Percentiles rank a stretch among this genome's conserved stretches.
Conservation (phyloP, 129 eudicot species). For the Tagetes erecta region DNA sequence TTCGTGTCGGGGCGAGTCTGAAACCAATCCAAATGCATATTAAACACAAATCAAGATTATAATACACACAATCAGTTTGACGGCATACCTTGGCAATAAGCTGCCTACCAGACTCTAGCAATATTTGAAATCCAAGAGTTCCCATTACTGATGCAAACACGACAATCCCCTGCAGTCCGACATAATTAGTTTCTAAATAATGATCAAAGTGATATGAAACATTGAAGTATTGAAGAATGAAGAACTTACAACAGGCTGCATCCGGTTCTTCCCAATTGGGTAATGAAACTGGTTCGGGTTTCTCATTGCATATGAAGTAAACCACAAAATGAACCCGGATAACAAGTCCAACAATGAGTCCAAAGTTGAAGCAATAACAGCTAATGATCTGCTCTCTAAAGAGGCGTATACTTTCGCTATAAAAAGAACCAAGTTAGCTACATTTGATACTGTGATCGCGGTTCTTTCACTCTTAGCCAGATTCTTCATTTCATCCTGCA, state of each 20-base stretch:
- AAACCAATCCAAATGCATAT: slow-evolving; percentile 9
- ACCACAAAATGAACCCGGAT: slow-evolving; percentile 92
- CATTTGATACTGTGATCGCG: slow-evolving; percentile 69
- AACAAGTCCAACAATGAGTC: slow-evolving; percentile 84
- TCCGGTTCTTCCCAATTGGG: slow-evolving; percentile 89
- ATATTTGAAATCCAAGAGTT: slow-evolving; percentile 81
- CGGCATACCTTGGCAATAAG: slow-evolving; percentile 57
- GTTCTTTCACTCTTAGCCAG: slow-evolving; percentile 74
- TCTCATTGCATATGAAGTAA: slow-evolving; percentile 84
- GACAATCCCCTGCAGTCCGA: slow-evolving; percentile 68
- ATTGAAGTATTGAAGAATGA: not conserved
- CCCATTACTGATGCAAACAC: slow-evolving; percentile 98
- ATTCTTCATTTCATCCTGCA: slow-evolving; percentile 71
- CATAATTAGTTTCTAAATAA: slow-evolving; percentile 1
- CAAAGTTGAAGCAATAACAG: slow-evolving; percentile 90
- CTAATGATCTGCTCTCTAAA: slow-evolving; percentile 76
- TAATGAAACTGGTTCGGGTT: slow-evolving; percentile 81
- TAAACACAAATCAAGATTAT: not conserved
- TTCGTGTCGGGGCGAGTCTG: slow-evolving; percentile 53
- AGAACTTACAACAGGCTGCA: slow-evolving; percentile 91
- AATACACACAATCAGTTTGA: not conserved
- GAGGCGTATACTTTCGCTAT: slow-evolving; percentile 86
- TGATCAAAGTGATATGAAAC: not conserved
- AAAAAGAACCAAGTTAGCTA: slow-evolving; percentile 73
- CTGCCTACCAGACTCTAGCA: slow-evolving; percentile 73